Base-by-base conservation (phyloP, 1,284 basidiomycete species). In the Moesziomyces sp. region DNA sequence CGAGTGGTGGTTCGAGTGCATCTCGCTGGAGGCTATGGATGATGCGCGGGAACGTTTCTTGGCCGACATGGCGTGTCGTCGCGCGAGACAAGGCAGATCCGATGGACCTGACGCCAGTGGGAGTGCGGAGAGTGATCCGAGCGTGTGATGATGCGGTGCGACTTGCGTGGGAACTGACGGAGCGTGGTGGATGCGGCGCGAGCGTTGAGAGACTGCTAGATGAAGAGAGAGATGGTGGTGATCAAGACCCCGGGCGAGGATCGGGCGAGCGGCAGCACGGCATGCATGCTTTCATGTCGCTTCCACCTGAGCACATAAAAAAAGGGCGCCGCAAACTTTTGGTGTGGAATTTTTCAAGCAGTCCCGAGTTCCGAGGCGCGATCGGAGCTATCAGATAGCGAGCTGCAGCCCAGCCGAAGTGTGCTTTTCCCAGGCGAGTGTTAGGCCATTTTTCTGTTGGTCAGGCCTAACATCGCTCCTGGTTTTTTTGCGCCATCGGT, bases 31-130 rank as follows among this genome's bases (percentile, higher is more conserved):
- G 21, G 60, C 58, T 50, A 53, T 52, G 19, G 73, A 75, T 0
- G 73, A 75, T 16, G 67, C 68, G 23, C 73, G 52, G 2, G 68
- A 68, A n/a, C 73, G 63, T 46, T 72, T 75, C 45, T 68, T 64
- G 47, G 48, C 44, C 3, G 68, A 51, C 73, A 75, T 75, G 24
- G 14, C 35, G 47, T 18, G 3, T 8, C 38, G 16, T n/a, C 16
- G 38, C 7, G 30, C 9, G 11, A 13, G 11, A 34, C 10, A 11
- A 11, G 30, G 6, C 13, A 18, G 7, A 1, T 18, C 18, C 16
- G 16, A 40, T 40, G 16, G 7, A 18, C 38, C 38, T 40, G 38
- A 3, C 30, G 30, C 30, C 11, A 4, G 38, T 3, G 2, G 18
- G 3, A 50, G 11, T 10, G 50, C 46, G 46, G 28, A 19, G 34